A percentile compares a stretch with the other conserved stretches of the same genome.
phyloP scores from a whole-genome alignment of 768 basidiomycete species.

The Exsudoporus frostii region DNA sequence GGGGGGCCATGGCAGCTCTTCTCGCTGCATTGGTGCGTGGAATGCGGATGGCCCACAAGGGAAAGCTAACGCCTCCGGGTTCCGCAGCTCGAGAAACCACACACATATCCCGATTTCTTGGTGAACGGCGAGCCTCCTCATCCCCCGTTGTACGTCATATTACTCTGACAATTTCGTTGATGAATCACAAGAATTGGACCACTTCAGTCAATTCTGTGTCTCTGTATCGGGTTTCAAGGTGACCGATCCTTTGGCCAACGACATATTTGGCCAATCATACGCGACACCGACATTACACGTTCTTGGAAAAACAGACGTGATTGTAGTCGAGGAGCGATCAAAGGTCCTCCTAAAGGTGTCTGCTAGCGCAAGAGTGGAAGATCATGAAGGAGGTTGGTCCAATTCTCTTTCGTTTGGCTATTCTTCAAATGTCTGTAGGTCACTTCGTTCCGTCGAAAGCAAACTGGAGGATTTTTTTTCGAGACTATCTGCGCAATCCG shows the following conservation, averaged over 20 bases:
- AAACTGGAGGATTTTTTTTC: constrained; percentile 73
- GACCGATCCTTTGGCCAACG: constrained; percentile 42
- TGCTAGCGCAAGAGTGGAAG: constrained; percentile 58
- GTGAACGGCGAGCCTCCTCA: constrained; percentile 63
- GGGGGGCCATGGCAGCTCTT: constrained; percentile 71
- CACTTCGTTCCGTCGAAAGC: constrained; percentile 82
- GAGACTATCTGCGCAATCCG: constrained; percentile 59
- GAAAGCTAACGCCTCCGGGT: background rate
- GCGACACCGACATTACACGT: constrained; percentile 76
- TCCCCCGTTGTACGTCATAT: constrained; percentile 61
- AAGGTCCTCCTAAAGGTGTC: constrained; percentile 54
- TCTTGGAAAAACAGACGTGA: constrained; percentile 70
- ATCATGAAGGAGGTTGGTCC: constrained; percentile 73
- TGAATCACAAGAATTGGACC: background rate
- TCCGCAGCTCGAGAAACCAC: constrained; percentile 51
- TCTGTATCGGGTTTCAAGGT: constrained; percentile 71
- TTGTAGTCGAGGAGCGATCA: constrained; percentile 71
- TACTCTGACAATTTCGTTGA: background rate
- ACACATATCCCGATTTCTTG: constrained; percentile 55
- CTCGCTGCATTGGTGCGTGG: constrained; percentile 62
- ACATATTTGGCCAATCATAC: constrained; percentile 50
- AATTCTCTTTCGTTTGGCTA: background rate
- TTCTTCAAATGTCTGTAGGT: constrained; percentile 40
- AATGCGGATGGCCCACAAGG: background rate
- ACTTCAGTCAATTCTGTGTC: constrained; percentile 64